Evolutionary conservation across 306 rosid species (phyloP).

Genomic region (Trichosanthes truncata): DNA sequence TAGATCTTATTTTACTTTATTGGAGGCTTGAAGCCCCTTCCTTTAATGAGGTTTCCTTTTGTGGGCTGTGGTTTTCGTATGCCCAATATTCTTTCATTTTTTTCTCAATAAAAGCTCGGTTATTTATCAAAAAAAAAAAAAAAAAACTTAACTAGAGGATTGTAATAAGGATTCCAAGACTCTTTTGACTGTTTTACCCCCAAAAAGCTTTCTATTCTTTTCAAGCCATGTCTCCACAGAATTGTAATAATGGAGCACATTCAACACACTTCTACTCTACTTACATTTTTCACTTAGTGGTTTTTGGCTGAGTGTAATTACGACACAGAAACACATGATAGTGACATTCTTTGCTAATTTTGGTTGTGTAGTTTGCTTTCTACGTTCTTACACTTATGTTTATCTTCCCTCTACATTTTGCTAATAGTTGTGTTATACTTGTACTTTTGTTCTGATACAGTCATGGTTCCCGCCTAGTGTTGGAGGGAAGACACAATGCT

Average conservation of each 20-base stretch:
- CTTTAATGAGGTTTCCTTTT: no score
- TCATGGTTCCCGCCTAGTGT: conserved; percentile 56
- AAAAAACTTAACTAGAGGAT: neutral
- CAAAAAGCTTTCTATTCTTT: neutral
- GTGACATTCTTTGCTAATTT: neutral
- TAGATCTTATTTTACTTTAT: no score
- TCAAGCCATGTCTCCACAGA: neutral
- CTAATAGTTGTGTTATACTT: conserved; percentile 18
- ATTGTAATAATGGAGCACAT: neutral
- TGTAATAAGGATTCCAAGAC: no score
- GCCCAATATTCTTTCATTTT: no score
- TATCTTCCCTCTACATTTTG: neutral
- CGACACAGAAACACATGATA: neutral
- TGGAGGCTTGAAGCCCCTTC: no score
- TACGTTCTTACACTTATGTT: neutral
- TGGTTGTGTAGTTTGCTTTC: neutral
- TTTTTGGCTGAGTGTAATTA: neutral
- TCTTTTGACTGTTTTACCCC: neutral
- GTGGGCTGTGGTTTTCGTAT: no score
- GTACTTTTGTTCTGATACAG: conserved; percentile 40
- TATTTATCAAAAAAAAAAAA: no score
- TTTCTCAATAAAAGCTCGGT: no score
- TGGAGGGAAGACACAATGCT: conserved; percentile 91
- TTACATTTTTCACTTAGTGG: neutral
- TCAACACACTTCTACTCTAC: neutral